These are phyloP conservation scores for Phytopythium mirpurense DNA, from an alignment of 352 stramenopile genomes.

Conservation along the genomic window DNA sequence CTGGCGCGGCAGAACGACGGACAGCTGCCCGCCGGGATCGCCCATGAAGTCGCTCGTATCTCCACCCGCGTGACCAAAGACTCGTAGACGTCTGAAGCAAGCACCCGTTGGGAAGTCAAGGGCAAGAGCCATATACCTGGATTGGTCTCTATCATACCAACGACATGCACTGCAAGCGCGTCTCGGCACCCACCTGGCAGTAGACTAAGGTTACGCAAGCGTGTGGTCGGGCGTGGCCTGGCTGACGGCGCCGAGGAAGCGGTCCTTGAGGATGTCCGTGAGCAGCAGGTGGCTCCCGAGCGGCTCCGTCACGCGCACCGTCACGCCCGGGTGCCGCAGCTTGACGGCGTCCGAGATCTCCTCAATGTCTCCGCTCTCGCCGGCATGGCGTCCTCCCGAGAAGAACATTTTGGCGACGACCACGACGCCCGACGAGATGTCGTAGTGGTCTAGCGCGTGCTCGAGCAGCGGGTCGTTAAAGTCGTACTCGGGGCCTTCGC, in stretches of 20 bases:
- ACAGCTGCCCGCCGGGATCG: conserved; percentile 43
- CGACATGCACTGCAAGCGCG: too few relatives aligned
- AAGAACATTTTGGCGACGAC: conserved; percentile 76
- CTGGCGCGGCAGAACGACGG: conserved; percentile 49
- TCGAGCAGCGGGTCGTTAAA: conserved; percentile 81
- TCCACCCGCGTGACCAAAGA: conserved; percentile 24
- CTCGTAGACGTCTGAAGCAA: not conserved
- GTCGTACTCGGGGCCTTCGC: conserved; percentile 60
- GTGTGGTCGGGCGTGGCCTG: conserved; percentile 21
- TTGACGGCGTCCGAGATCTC: conserved; percentile 54
- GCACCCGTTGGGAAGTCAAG: not conserved
- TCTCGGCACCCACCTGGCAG: too few relatives aligned
- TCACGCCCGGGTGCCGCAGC: conserved; percentile 30
- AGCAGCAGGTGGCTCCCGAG: conserved; percentile 60
- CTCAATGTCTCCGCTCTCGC: conserved; percentile 72
- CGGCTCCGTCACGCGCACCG: conserved; percentile 58
- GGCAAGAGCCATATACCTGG: not conserved
- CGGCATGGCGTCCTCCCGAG: conserved; percentile 66
- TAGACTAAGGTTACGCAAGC: conserved; percentile 15
- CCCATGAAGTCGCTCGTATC: conserved; percentile 53
- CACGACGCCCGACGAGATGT: conserved; percentile 50
- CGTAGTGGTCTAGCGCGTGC: conserved; percentile 58
- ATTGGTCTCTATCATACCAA: not conserved
- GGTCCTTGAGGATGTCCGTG: conserved; percentile 58
- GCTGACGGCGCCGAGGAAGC: conserved; percentile 35